Evolutionary conservation across 1,284 basidiomycete species (phyloP).

Genomic region (Cryptococcus hybrid): DNA sequence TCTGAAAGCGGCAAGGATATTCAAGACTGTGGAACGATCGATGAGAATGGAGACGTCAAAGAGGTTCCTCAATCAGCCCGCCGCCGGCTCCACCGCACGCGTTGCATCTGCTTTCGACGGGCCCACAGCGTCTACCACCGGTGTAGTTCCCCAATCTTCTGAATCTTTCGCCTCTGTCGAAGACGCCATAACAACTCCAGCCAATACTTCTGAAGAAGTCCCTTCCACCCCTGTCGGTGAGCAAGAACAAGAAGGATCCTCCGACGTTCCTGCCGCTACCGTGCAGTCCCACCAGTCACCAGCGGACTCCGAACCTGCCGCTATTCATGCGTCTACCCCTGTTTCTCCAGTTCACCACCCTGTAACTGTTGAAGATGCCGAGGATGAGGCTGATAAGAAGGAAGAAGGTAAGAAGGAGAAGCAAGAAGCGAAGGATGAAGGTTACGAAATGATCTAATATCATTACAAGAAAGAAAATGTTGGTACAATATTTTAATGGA

Average conservation of each 20-base stretch:
- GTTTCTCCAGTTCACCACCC: not conserved
- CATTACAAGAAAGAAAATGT: no score
- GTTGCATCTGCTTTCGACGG: not conserved
- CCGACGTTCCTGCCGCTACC: not conserved
- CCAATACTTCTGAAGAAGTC: no score
- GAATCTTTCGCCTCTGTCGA: not conserved
- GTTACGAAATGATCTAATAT: no score
- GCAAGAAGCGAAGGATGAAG: not conserved
- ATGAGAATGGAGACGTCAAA: not conserved
- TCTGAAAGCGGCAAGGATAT: constrained; percentile 7
- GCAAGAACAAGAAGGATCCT: not conserved
- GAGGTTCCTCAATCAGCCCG: no score
- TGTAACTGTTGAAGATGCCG: not conserved
- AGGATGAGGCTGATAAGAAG: not conserved
- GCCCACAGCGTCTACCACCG: not conserved
- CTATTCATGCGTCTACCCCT: not conserved
- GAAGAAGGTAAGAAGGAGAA: no score
- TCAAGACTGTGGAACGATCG: not conserved
- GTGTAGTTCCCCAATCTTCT: not conserved
- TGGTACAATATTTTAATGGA: no score
- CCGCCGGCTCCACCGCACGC: no score
- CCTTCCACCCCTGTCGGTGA: not conserved
- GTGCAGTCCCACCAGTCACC: not conserved
- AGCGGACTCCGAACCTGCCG: not conserved
- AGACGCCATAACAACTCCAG: not conserved